Conservation (phyloP, 2,329 filamentous ascomycete species). For the Pleoardoris graminearum region DNA sequence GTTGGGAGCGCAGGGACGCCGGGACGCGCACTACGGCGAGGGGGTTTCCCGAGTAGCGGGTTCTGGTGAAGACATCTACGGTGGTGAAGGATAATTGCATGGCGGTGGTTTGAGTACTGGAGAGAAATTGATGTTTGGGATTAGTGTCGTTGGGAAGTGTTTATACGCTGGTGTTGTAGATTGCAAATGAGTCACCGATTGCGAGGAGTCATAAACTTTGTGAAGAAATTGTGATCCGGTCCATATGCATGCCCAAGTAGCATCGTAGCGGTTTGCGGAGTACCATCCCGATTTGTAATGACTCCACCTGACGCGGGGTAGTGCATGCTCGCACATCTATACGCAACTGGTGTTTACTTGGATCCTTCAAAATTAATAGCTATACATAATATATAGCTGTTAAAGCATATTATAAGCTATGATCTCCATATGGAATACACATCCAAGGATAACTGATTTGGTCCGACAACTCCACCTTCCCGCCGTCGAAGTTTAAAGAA, state of each 20-base stretch:
- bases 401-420: not conserved
- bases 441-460: not conserved
- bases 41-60: conserved; percentile 55
- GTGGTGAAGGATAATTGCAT: conserved; percentile 42
- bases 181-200: not conserved
- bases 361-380: no score
- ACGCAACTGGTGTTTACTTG: no score
- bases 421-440: not conserved
- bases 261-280: not conserved
- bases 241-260: not conserved
- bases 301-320: not conserved
- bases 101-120: not conserved
- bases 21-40: conserved; percentile 56
- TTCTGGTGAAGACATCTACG: conserved; percentile 53
- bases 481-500: not conserved
- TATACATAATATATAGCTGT: no score
- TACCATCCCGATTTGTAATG: not conserved
- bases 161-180: not conserved
- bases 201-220: not conserved
- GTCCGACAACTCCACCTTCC: not conserved
- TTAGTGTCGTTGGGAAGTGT: not conserved
- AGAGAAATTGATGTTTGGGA: not conserved
- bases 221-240: not conserved
- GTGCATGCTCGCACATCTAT: not conserved
- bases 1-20: conserved; percentile 35